phyloP scores from a whole-genome alignment of 1,139 yeast species.

The Tardiomyces blankii region DNA sequence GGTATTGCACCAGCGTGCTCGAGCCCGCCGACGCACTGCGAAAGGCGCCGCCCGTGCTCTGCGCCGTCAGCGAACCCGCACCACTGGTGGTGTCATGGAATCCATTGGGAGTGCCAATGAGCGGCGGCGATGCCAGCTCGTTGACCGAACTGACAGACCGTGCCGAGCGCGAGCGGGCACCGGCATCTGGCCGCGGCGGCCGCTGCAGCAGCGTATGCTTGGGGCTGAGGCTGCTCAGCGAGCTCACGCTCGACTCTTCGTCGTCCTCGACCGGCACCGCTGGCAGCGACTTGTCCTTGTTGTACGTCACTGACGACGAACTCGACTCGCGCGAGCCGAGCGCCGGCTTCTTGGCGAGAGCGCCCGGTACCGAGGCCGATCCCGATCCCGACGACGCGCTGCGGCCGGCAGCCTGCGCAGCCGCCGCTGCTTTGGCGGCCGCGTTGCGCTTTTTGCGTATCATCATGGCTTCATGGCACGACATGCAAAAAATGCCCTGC shows the following conservation, averaged over 20 bases:
- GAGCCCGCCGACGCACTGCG: too few relatives aligned
- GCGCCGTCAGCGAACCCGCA: too few relatives aligned
- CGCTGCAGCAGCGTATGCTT: not conserved
- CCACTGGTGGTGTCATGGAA: too few relatives aligned
- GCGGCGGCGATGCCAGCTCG: too few relatives aligned
- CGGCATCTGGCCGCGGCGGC: not conserved
- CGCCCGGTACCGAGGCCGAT: not conserved
- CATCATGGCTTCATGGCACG: conserved; percentile 77
- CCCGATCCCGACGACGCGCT: too few relatives aligned
- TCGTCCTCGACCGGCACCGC: conserved; percentile 13
- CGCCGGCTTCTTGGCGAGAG: not conserved
- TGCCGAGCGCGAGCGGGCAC: not conserved
- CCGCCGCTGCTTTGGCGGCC: conserved; percentile 1
- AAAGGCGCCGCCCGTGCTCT: too few relatives aligned
- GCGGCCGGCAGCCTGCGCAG: not conserved
- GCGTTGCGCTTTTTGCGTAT: conserved; percentile 39
- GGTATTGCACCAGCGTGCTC: too few relatives aligned
- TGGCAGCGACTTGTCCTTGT: conserved; percentile 20
- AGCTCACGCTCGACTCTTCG: conserved; percentile 1
- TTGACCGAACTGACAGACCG: not conserved
- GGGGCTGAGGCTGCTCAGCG: not conserved
- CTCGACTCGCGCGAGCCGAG: not conserved
- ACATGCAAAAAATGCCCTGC: conserved; percentile 88
- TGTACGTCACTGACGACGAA: not conserved
- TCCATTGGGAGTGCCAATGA: too few relatives aligned